Percentiles rank a stretch among this genome's conserved stretches.
These are phyloP conservation scores for Capsella rubella DNA, from an alignment of 441 rosid genomes.

Conservation along the genomic window DNA sequence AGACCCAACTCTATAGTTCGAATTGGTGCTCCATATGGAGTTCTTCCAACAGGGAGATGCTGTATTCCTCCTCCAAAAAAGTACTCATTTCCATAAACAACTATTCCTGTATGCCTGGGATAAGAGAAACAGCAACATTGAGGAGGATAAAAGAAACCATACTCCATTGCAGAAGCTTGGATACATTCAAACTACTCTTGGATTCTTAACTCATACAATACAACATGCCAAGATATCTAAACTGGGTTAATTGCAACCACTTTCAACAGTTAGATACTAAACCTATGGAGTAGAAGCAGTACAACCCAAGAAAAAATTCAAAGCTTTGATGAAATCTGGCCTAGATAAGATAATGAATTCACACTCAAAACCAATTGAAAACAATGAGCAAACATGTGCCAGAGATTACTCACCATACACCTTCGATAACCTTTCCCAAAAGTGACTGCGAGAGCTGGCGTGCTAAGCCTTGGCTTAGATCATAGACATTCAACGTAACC, in stretches of 20 bases:
- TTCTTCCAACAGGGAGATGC: slow-evolving; percentile 61
- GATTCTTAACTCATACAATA: background rate
- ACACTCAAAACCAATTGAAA: background rate
- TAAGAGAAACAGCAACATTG: background rate
- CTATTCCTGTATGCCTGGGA: slow-evolving; percentile 90
- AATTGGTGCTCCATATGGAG: slow-evolving; percentile 84
- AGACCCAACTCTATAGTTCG: slow-evolving; percentile 78
- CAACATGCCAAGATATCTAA: slow-evolving; percentile 4
- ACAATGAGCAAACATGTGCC: background rate
- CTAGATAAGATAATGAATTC: background rate
- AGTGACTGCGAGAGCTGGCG: slow-evolving; percentile 81
- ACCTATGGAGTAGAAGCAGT: background rate
- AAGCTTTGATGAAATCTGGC: background rate
- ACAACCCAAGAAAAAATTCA: background rate
- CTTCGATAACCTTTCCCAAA: slow-evolving; percentile 87
- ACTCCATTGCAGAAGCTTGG: background rate
- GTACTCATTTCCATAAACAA: slow-evolving; percentile 83
- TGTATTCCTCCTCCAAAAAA: slow-evolving; percentile 95
- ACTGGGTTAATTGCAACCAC: background rate
- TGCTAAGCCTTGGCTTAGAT: slow-evolving; percentile 93
- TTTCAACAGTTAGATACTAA: slow-evolving; percentile 5
- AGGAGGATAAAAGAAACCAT: too few species aligned
- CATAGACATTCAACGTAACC: slow-evolving; percentile 83
- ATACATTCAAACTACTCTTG: background rate
- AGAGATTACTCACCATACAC: slow-evolving; percentile 74